Percentiles rank a stretch among this genome's conserved stretches.
phyloP scores from a whole-genome alignment of 225 moss, liverwort and hornwort genomes.

The Pleurozium schreberi region DNA sequence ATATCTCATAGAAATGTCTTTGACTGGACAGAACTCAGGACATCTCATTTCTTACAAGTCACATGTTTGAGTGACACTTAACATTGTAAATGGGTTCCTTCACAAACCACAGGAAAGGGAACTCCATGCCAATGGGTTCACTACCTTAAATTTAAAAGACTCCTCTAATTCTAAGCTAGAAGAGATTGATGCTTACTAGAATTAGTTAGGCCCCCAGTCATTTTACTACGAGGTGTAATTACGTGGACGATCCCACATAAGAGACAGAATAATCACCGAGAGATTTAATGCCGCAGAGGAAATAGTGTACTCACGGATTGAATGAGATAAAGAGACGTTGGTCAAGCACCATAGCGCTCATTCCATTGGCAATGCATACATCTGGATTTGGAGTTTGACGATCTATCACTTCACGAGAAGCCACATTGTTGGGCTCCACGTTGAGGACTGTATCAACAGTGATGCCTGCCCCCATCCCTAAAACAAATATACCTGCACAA shows the following conservation, averaged over 20 bases:
- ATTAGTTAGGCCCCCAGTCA: not conserved
- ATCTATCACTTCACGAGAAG: constrained; percentile 89
- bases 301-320: constrained; percentile 54
- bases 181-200: not conserved
- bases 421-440: constrained; percentile 76
- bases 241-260: not conserved
- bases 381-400: constrained; percentile 92
- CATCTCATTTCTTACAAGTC: not conserved
- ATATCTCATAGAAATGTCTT: not conserved
- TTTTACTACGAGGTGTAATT: not conserved
- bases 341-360: constrained; percentile 95
- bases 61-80: not conserved
- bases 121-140: too few relatives aligned
- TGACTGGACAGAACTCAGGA: not conserved
- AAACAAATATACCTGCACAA: constrained; percentile 59
- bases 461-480: constrained; percentile 77
- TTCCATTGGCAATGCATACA: constrained; percentile 86
- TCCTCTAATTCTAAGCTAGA: too few relatives aligned
- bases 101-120: not conserved
- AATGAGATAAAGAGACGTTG: constrained; percentile 94
- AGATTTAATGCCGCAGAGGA: not conserved
- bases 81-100: not conserved
- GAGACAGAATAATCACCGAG: not conserved
- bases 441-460: constrained; percentile 77
- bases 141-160: too few relatives aligned